These are phyloP conservation scores for Cardamine chenopodiifolia DNA, from an alignment of 345 rosid genomes.

Conservation along the genomic window DNA sequence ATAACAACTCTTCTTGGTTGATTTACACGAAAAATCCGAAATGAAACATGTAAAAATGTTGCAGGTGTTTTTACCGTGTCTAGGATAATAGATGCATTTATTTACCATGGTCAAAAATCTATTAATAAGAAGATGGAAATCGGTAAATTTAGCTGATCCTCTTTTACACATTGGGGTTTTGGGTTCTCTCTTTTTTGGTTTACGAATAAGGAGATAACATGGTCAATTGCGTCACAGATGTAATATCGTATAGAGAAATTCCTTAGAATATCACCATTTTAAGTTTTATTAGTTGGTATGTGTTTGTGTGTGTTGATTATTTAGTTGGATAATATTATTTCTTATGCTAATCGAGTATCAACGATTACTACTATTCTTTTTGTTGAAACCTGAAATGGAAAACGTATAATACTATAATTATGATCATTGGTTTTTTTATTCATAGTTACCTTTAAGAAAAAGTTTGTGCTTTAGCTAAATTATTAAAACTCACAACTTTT, in stretches of 20 bases:
- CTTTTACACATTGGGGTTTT: neutral
- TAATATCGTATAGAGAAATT: constrained; percentile 20
- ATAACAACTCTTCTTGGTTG: neutral
- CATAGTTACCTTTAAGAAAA: no score
- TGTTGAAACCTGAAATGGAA: no score
- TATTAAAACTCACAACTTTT: no score
- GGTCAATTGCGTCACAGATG: neutral
- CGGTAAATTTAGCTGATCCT: constrained; percentile 75
- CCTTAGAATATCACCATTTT: no score
- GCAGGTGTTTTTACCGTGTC: constrained; percentile 92
- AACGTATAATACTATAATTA: no score
- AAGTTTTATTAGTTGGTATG: no score
- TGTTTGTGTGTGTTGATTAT: no score
- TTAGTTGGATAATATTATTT: no score
- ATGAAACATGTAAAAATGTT: neutral
- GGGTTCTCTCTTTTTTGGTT: neutral
- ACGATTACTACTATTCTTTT: no score
- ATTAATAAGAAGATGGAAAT: constrained; percentile 97
- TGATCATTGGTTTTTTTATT: no score
- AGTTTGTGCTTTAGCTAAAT: no score
- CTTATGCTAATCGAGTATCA: no score
- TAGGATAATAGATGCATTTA: constrained; percentile 82
- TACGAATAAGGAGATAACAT: neutral
- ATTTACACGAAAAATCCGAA: neutral
- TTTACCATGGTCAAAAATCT: constrained; percentile 90